Evolutionary conservation across 106 monocot species (phyloP).

Genomic region (Dendrobium officinale): DNA sequence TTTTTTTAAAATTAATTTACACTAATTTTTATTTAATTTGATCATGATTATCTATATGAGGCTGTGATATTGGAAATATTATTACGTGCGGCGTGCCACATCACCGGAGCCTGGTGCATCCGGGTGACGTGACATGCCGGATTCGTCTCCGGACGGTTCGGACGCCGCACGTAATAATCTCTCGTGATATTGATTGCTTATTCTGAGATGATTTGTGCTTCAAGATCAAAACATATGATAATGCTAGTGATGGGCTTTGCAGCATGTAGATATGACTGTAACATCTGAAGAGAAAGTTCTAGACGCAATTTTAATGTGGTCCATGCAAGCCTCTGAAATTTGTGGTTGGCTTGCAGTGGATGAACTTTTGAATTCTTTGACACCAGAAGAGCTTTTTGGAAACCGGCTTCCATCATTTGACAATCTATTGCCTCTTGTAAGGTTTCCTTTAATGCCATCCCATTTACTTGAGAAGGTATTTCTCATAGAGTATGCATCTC

Average conservation of each 20-base stretch:
- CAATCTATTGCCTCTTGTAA: constrained; percentile 57
- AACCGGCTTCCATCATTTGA: constrained; percentile 45
- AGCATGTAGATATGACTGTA: constrained; percentile 92
- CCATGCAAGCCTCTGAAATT: constrained; percentile 55
- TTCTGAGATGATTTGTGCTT: neutral
- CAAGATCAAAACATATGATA: neutral
- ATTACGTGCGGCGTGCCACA: too few relatives aligned
- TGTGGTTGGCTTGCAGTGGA: constrained; percentile 58
- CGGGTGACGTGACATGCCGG: too few relatives aligned
- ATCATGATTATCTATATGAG: neutral
- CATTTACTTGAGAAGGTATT: constrained; percentile 65
- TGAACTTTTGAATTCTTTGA: constrained; percentile 43
- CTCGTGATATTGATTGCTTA: neutral
- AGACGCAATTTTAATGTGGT: constrained; percentile 91
- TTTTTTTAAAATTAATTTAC: neutral
- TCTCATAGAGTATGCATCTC: neutral
- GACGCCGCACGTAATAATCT: too few relatives aligned
- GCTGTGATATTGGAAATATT: neutral
- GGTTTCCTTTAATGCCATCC: constrained; percentile 76
- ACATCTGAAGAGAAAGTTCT: constrained; percentile 92
- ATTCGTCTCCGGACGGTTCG: too few relatives aligned
- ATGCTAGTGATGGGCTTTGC: constrained; percentile 32
- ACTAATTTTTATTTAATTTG: neutral
- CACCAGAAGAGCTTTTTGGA: constrained; percentile 51
- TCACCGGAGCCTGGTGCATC: too few relatives aligned